phyloP scores from a whole-genome alignment of 2,329 filamentous ascomycete genomes.

The Chrysosporium queenslandicum region DNA sequence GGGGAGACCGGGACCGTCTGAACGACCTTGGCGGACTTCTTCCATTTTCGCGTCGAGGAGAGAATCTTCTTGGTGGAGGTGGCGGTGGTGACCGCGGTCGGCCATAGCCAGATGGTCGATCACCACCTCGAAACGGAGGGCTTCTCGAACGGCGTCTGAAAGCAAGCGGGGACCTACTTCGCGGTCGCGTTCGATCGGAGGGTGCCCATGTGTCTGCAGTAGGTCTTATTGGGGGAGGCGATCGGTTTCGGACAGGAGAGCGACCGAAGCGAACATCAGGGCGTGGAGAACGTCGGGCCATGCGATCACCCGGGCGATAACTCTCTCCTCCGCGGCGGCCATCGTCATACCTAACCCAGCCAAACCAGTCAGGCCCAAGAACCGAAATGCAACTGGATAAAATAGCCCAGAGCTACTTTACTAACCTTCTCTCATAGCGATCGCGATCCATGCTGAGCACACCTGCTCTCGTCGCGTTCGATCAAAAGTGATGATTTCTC shows the following conservation, averaged over 20 bases:
- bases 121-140: slow-evolving; percentile 31
- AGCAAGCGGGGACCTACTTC: slow-evolving; percentile 35
- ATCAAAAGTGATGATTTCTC: neutral
- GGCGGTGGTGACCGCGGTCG: slow-evolving; percentile 30
- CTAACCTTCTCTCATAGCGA: slow-evolving; percentile 35
- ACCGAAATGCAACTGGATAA: neutral
- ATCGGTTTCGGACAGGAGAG: slow-evolving; percentile 32
- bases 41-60: slow-evolving; percentile 33
- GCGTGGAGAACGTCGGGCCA: slow-evolving; percentile 28
- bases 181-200: slow-evolving; percentile 26
- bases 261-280: slow-evolving; percentile 29
- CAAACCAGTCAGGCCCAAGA: neutral
- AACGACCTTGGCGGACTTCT: slow-evolving; percentile 30
- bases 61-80: slow-evolving; percentile 26
- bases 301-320: slow-evolving; percentile 32
- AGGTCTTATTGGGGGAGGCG: slow-evolving; percentile 24
- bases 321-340: slow-evolving; percentile 37
- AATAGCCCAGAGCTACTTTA: slow-evolving; percentile 1
- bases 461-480: neutral
- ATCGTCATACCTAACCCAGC: slow-evolving; percentile 20
- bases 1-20: slow-evolving; percentile 35
- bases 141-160: slow-evolving; percentile 37
- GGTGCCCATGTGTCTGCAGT: slow-evolving; percentile 37
- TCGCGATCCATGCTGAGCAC: slow-evolving; percentile 31
- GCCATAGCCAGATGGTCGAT: slow-evolving; percentile 26